Base-by-base conservation (phyloP, 768 basidiomycete genomes). In the Mycena pura region DNA sequence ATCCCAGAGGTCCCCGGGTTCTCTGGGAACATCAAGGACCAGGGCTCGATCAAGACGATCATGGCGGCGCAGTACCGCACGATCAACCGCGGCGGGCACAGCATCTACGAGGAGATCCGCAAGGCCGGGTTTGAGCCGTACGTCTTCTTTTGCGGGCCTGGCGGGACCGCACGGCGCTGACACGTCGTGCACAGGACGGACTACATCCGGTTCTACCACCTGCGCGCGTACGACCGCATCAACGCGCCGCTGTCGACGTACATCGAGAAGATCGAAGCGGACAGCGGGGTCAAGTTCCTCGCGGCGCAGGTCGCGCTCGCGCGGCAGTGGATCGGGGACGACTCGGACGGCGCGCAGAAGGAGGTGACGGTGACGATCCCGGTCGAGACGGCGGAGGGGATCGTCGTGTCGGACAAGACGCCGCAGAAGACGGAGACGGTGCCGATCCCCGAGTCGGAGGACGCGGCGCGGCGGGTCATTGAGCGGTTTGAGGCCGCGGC, bases 1-100 rank as follows among this genome's bases (percentile, higher is more conserved):
- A 90, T 99, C 50, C 96, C 96, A 0, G 95, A 96, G 71, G 82
- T 97, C 2, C 96, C 96, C 14, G 95, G 90, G 1, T 97, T 98
- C 73, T 82, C 93, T 0, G 84, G 96, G 3, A 86, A 94, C 71
- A 81, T 97, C 72, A 91, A 88, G 78, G 77, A 74, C 45, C 87
- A 85, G 59, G 71, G 74, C 0, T 76, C 88, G 1, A 67, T 94
- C 55, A 88, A 91, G 78, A 91, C 78, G 8, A 96, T 97, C 73
- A 89, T 96, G 89, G 93, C 87, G 10, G 95, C 88, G 0, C 90
- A 92, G 69, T 93, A 91, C 70, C 84, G 93, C 40, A 91, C 91
- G 0, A 96, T 98, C 67, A 96, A 95, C 70, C 86, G 95, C 21
- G 95, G 95, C 6, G 93, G 92, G 0, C 80, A 82, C 60, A 93